Evolutionary conservation across 768 basidiomycete genomes (phyloP), one percentile per base, ranked within the genome.

Genomic region (Gelatoporia subvermispora): DNA sequence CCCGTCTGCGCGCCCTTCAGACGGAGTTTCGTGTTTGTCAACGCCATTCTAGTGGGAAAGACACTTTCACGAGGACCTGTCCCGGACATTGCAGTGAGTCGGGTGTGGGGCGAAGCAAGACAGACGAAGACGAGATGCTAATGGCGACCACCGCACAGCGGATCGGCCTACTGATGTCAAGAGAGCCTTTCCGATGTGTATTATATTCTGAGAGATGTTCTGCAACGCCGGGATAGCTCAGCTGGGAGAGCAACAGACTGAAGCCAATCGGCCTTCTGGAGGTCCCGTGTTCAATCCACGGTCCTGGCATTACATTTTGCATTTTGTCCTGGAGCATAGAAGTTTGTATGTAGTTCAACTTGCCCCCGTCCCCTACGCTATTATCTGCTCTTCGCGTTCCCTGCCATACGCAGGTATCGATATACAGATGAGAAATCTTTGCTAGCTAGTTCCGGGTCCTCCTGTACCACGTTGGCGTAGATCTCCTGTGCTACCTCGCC

Each of bases 21-120:
- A 42, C 91, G 81, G 25, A 85, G 71, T 63, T 93, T 93, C 49
- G 91, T 97, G 68, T 93, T 89, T 48, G 92, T 93, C 38, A 98
- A 76, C 28, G 93, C 92, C 94, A 97, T 97, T 38, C 95, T 87
- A 17, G 95, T 98, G 18, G 95, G 93, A 65, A 97, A 97, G 59
- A 96, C 78, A 68, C 88, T 90, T 73, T 97, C 94, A 62, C 94
- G 79, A 53, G 90, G 70, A 28, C 90, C 93, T 59, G 88, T 75
- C 31, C 93, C 91, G 28, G 94, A 93, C 94, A 96, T 96, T 7
- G 28, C n/a, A 17, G 24, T 9, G 28, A 7, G 41, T 9, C 28
- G 28, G 28, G 20, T n/a, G 37, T 8, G n/a, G n/a, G n/a, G n/a
- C n/a, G n/a, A n/a, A n/a, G n/a, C n/a, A n/a, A n/a, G n/a, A n/a